Percentiles rank a stretch among this genome's conserved stretches.
These are phyloP conservation scores for Komagataella pseudopastoris DNA, from an alignment of 805 yeast genomes.

Conservation along the genomic window DNA sequence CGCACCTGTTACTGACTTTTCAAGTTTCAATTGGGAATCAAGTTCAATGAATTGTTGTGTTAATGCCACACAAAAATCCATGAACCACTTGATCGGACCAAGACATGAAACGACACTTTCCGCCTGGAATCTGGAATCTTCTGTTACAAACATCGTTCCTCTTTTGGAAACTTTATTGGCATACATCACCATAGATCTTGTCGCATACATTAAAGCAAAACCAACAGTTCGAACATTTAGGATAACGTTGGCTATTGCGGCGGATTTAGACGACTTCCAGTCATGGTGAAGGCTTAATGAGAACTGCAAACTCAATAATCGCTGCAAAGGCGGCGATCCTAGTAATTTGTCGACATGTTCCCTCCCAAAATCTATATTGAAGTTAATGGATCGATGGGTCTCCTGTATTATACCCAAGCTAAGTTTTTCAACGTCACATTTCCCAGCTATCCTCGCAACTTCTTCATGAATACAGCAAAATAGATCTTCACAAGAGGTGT, in stretches of 20 bases:
- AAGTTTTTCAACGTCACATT: conserved; percentile 17
- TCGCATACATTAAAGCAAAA: conserved; percentile 51
- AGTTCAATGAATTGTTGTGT: conserved; percentile 60
- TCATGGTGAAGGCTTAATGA: conserved; percentile 37
- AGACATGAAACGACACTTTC: conserved; percentile 49
- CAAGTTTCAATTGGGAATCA: not conserved
- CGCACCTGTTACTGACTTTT: conserved; percentile 4
- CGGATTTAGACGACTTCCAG: conserved; percentile 25
- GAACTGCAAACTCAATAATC: conserved; percentile 56
- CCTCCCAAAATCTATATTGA: conserved; percentile 53
- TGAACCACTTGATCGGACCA: conserved; percentile 81
- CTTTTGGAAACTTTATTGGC: conserved; percentile 45
- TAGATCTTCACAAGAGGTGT: conserved; percentile 57
- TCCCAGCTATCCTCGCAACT: conserved; percentile 16
- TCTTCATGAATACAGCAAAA: conserved; percentile 40
- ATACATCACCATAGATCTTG: conserved; percentile 50
- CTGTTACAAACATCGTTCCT: conserved; percentile 29
- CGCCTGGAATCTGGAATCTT: conserved; percentile 34
- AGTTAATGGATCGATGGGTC: conserved; percentile 62
- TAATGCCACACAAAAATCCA: conserved; percentile 60
- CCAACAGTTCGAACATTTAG: conserved; percentile 60
- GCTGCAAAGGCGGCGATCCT: conserved; percentile 67
- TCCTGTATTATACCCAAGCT: conserved; percentile 40
- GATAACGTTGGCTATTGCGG: conserved; percentile 44
- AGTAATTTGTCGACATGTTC: conserved; percentile 69